Percentiles rank a stretch among this genome's conserved stretches.
Evolutionary conservation across 129 eudicot genomes (phyloP).

Genomic region (Calendula officinalis): DNA sequence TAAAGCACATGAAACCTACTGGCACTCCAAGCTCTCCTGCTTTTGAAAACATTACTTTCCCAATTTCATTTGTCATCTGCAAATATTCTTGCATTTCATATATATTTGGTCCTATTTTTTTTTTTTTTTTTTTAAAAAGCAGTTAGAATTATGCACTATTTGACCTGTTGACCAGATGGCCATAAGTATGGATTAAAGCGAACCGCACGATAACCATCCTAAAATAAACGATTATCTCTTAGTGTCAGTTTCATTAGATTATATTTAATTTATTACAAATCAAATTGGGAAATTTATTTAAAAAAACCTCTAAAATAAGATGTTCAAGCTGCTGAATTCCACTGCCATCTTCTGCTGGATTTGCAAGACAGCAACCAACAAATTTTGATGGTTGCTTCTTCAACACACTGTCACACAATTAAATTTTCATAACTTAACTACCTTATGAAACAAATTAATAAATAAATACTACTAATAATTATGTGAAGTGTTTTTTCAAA

Average conservation of each 20-base stretch:
- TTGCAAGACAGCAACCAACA: constrained; percentile 89
- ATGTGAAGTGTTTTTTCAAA: not conserved
- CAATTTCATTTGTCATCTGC: constrained; percentile 88
- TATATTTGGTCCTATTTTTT: not conserved
- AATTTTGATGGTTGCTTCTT: constrained; percentile 26
- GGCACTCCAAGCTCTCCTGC: constrained; percentile 88
- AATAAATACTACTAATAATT: not conserved
- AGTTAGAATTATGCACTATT: not conserved
- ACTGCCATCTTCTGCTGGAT: constrained; percentile 84
- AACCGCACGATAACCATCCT: constrained; percentile 90
- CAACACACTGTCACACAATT: too few relatives aligned
- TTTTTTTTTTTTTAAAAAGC: not conserved
- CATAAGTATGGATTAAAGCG: constrained; percentile 92
- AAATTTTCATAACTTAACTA: too few relatives aligned
- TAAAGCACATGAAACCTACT: constrained; percentile 92
- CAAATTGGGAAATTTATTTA: not conserved
- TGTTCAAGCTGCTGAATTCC: constrained; percentile 68
- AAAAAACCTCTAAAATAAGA: constrained; percentile 57
- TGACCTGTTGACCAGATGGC: constrained; percentile 87
- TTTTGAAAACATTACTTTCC: constrained; percentile 67
- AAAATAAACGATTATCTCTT: constrained; percentile 2
- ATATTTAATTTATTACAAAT: not conserved
- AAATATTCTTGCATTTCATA: constrained; percentile 3
- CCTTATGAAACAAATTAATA: too few relatives aligned
- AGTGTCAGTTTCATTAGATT: constrained; percentile 11